These are phyloP conservation scores for Circinella minor DNA, from an alignment of 371 early-diverging fungal species.

Conservation along the genomic window DNA sequence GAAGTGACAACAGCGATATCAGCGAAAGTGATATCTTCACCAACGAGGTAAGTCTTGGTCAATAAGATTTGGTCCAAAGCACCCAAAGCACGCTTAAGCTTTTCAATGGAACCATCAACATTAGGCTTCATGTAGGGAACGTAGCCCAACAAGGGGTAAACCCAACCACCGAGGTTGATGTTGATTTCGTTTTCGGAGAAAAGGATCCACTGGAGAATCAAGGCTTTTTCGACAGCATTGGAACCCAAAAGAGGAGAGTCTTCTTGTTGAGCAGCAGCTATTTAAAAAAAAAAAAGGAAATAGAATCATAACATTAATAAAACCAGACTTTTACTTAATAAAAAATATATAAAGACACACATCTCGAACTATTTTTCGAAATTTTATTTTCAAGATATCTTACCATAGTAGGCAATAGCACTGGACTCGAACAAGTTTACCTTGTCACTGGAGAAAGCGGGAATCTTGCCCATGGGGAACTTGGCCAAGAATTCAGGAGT, in stretches of 20 bases:
- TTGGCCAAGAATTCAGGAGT: slow-evolving; percentile 80
- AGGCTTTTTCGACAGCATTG: slow-evolving; percentile 72
- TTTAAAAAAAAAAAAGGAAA: slow-evolving; percentile 3
- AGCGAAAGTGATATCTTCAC: slow-evolving; percentile 89
- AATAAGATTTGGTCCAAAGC: slow-evolving; percentile 77
- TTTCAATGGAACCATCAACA: slow-evolving; percentile 70
- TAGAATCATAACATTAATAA: not conserved
- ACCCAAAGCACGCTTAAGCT: slow-evolving; percentile 63
- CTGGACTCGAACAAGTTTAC: slow-evolving; percentile 77
- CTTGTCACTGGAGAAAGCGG: slow-evolving; percentile 79
- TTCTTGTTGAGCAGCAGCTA: slow-evolving; percentile 71
- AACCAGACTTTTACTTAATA: slow-evolving; percentile 6
- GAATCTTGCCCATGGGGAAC: slow-evolving; percentile 86
- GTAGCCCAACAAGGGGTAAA: slow-evolving; percentile 74
- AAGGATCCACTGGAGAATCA: slow-evolving; percentile 80
- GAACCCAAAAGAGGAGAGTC: slow-evolving; percentile 67
- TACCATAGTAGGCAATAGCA: slow-evolving; percentile 90
- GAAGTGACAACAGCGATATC: slow-evolving; percentile 77
- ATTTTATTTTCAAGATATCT: not conserved
- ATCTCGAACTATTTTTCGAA: too few species aligned
- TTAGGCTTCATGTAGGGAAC: slow-evolving; percentile 69
- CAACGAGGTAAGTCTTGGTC: slow-evolving; percentile 89
- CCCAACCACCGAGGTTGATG: slow-evolving; percentile 51
- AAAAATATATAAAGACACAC: too few species aligned
- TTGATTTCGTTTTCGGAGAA: slow-evolving; percentile 71